Evolutionary conservation across 805 yeast species (phyloP), one percentile per base, ranked within the genome.

Genomic region (Wickerhamiella cacticola): DNA sequence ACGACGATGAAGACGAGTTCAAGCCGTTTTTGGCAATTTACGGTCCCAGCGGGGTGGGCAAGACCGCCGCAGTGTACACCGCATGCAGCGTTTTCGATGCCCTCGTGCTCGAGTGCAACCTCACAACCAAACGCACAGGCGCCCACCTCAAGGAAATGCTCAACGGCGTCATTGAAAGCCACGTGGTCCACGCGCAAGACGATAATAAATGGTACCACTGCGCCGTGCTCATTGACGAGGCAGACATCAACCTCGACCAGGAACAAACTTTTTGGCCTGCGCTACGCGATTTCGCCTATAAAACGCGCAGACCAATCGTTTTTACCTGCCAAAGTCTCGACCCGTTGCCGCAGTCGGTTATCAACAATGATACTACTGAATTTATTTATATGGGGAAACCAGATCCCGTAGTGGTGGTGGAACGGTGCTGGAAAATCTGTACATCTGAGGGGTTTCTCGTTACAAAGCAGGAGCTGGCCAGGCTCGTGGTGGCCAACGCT

Each of bases 221-320:
- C 6, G 66, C 86, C 5, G 79, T 92, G 3, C 63, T 92, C 28
- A 69, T 89, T 49, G 95, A 88, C 55, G 96, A 89, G 56, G 88
- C 83, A 35, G 95, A 89, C 59, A 68, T 84, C 9, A 61, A 88
- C 16, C 85, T 81, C 56, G 85, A 77, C 47, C 76, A 73, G 35
- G 97, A 92, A 56, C 76, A 74, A 49, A 77, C 78, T 1, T 88
- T 89, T 59, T 92, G 96, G 96, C 58, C 70, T 1, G 77, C 80
- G 1, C 70, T 86, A 2, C 74, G 73, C 41, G 79, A 76, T 43
- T 69, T 84, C 12, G 62, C 86, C 34, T 68, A 69, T 31, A 70
- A 73, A 15, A 72, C 85, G 0, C 68, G 84, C 53, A 65, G 88
- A 47, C 95, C 95, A 0, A 71, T 85, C 0, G 70, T 83, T 1